Evolutionary conservation across 2,329 filamentous ascomycete genomes (phyloP).

Genomic region (Colletotrichum tropicicola): DNA sequence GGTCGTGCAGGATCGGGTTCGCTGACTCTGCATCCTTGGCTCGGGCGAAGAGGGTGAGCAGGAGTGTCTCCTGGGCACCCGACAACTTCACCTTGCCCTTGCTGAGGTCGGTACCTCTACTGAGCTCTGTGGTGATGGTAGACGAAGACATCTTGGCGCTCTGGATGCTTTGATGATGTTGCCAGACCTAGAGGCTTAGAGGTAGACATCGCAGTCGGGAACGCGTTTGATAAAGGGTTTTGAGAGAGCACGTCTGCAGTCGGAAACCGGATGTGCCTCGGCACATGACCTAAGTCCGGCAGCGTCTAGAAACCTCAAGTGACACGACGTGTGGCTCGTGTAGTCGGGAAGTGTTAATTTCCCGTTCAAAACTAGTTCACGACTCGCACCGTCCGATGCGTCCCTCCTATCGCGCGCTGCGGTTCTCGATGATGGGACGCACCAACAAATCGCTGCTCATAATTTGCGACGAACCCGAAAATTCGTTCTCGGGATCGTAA

Average conservation of each 20-base stretch:
- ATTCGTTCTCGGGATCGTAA: conserved; percentile 1
- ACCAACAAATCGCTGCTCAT: not conserved
- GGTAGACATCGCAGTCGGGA: too few species aligned
- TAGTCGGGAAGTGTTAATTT: not conserved
- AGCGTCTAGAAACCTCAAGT: not conserved
- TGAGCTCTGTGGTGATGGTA: not conserved
- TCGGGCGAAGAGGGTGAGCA: conserved; percentile 28
- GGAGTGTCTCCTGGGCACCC: conserved; percentile 30
- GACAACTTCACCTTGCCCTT: conserved; percentile 22
- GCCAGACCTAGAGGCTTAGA: too few species aligned
- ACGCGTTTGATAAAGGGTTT: not conserved
- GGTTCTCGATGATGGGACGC: not conserved
- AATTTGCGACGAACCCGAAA: not conserved
- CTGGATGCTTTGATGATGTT: too few species aligned
- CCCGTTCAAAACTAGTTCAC: not conserved
- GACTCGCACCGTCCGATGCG: too few species aligned
- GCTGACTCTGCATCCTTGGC: conserved; percentile 24
- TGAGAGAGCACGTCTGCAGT: not conserved
- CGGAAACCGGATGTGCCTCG: not conserved
- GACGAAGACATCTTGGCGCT: not conserved
- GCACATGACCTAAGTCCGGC: not conserved
- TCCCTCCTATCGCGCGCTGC: not conserved
- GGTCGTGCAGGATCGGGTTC: conserved; percentile 27
- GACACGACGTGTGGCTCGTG: conserved; percentile 3
- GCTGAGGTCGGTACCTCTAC: not conserved